A percentile compares a stretch with the other conserved stretches of the same genome.
These are phyloP conservation scores for Proliferodiscus dingleyae DNA, from an alignment of 2,329 filamentous ascomycete genomes.

Conservation along the genomic window DNA sequence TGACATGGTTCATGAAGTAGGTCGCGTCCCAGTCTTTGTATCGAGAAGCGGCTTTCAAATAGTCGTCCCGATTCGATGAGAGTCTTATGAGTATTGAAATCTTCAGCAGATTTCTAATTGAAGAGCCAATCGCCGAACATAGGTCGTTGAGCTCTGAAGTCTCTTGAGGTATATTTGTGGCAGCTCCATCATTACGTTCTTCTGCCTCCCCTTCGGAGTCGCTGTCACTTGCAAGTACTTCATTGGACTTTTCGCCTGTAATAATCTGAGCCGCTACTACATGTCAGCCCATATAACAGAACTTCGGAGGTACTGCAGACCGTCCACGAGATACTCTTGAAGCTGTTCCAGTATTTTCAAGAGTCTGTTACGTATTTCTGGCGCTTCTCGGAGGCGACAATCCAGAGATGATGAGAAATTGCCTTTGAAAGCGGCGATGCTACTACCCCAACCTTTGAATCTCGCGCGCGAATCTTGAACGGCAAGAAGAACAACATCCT, in stretches of 20 bases:
- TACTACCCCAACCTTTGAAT: constrained; percentile 24
- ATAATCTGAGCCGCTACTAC: constrained; percentile 16
- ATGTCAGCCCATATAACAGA: neutral
- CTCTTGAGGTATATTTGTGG: neutral
- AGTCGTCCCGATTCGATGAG: constrained; percentile 23
- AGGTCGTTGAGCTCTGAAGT: constrained; percentile 24
- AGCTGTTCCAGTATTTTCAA: constrained; percentile 18
- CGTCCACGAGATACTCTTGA: constrained; percentile 15
- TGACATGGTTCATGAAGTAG: constrained; percentile 22
- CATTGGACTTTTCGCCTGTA: constrained; percentile 13
- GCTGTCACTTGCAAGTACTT: constrained; percentile 14
- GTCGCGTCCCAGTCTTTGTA: constrained; percentile 11
- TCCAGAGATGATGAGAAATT: constrained; percentile 19
- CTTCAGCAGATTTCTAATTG: constrained; percentile 22
- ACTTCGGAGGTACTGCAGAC: constrained; percentile 2
- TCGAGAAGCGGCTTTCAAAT: constrained; percentile 23
- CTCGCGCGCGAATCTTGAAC: constrained; percentile 12
- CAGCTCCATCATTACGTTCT: neutral
- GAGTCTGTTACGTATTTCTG: constrained; percentile 16
- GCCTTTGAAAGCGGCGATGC: constrained; percentile 20
- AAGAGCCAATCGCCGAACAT: constrained; percentile 15
- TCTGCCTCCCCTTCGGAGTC: constrained; percentile 12
- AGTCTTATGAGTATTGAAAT: constrained; percentile 23
- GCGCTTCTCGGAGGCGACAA: constrained; percentile 20
- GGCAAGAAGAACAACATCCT: constrained; percentile 2